phyloP scores from a whole-genome alignment of 2,329 filamentous ascomycete genomes.

The Aotearoamyces nothofagi region DNA sequence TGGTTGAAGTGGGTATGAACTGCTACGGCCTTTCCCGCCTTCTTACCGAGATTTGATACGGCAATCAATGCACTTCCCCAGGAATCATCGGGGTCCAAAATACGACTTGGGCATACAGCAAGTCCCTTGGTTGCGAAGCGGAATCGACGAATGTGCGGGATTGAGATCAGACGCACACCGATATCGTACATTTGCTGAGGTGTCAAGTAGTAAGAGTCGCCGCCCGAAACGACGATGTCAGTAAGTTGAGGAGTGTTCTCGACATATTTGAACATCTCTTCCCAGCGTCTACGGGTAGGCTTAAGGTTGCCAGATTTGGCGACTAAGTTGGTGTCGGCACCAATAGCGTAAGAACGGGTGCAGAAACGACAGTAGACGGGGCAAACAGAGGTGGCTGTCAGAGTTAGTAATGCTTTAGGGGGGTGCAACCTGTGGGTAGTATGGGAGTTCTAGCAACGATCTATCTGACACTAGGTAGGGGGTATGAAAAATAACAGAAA shows the following conservation, averaged over 20 bases:
- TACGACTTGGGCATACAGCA: slow-evolving; percentile 38
- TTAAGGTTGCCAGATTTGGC: slow-evolving; percentile 27
- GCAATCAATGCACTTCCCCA: slow-evolving; percentile 38
- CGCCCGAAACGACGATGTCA: slow-evolving; percentile 48
- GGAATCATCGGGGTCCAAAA: slow-evolving; percentile 33
- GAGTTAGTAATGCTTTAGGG: too few relatives aligned
- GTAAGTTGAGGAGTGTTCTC: slow-evolving; percentile 29
- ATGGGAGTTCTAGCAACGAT: too few relatives aligned
- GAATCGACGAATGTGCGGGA: slow-evolving; percentile 42
- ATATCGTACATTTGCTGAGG: slow-evolving; percentile 36
- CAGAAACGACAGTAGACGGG: slow-evolving; percentile 49
- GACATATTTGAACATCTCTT: slow-evolving; percentile 41
- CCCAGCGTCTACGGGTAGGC: slow-evolving; percentile 29
- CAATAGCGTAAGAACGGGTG: slow-evolving; percentile 44
- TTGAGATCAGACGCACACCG: slow-evolving; percentile 36
- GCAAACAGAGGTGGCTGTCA: slow-evolving; percentile 40
- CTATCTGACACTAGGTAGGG: too few relatives aligned
- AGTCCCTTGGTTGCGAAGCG: slow-evolving; percentile 48
- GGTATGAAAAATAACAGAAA: too few relatives aligned
- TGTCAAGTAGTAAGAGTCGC: slow-evolving; percentile 42
- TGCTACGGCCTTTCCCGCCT: slow-evolving; percentile 41
- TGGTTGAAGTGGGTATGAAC: slow-evolving; percentile 54
- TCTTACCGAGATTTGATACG: slow-evolving; percentile 32
- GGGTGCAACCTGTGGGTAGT: too few relatives aligned
- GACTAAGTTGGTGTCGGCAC: slow-evolving; percentile 35